Evolutionary conservation across 2,329 filamentous ascomycete species (phyloP).

Genomic region (Plectosphaerella cucumerina): DNA sequence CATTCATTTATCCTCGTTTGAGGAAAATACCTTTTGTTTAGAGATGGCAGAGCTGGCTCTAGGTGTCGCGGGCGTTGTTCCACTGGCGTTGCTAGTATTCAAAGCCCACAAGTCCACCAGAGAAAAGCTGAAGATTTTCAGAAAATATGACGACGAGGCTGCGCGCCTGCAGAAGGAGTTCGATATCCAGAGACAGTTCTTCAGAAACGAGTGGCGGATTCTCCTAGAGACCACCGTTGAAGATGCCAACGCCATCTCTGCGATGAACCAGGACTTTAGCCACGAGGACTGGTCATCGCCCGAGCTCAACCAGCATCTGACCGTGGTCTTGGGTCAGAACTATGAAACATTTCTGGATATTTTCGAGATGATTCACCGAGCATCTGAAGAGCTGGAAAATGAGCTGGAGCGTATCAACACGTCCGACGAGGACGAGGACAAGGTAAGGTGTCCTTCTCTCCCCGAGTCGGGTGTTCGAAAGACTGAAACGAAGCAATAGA

Average conservation of each 20-base stretch:
- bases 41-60: slow-evolving; percentile 6
- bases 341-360: slow-evolving; percentile 1
- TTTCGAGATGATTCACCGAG: not conserved
- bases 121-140: not conserved
- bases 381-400: not conserved
- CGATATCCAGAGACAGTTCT: slow-evolving; percentile 2
- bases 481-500: too few species aligned
- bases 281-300: not conserved
- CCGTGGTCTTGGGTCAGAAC: not conserved
- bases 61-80: not conserved
- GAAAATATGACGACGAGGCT: not conserved
- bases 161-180: not conserved
- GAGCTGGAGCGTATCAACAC: not conserved
- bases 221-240: slow-evolving; percentile 1
- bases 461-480: too few species aligned
- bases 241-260: not conserved
- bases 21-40: too few species aligned
- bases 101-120: not conserved
- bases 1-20: not conserved
- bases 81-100: not conserved
- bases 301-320: not conserved
- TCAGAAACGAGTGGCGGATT: slow-evolving; percentile 5
- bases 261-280: not conserved
- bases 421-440: not conserved
- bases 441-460: not conserved